Evolutionary conservation across 139 green algal genomes (phyloP).

Genomic region (Chlorella sorokiniana): DNA sequence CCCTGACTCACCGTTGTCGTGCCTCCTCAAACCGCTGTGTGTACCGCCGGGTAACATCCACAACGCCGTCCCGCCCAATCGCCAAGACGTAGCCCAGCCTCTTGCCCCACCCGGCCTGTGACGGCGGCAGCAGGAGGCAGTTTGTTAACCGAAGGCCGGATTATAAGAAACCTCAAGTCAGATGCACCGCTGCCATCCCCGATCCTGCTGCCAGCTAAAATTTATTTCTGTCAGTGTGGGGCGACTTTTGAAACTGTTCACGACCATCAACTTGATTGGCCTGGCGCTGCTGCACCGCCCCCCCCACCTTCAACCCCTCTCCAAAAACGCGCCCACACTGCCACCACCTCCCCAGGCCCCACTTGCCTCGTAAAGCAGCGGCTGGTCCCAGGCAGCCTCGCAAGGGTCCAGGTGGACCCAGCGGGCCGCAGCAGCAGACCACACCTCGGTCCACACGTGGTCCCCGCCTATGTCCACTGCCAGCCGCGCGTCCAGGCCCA

Average conservation of each 20-base stretch:
- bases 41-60: constrained; percentile 78
- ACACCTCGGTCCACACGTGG: constrained; percentile 46
- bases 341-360: not conserved
- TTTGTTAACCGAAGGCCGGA: not conserved
- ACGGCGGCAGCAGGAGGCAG: constrained; percentile 60
- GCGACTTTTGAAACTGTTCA: no score
- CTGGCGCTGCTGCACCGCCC: no score
- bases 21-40: constrained; percentile 43
- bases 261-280: no score
- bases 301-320: not conserved
- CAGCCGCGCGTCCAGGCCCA: not conserved
- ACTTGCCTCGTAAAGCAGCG: constrained; percentile 75
- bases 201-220: no score
- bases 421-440: constrained; percentile 34
- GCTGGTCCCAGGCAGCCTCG: constrained; percentile 69
- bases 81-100: constrained; percentile 75
- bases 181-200: no score
- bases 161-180: not conserved
- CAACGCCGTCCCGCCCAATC: constrained; percentile 49
- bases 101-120: constrained; percentile 83
- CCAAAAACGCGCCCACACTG: not conserved
- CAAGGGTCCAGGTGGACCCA: constrained; percentile 81
- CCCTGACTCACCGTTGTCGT: not conserved
- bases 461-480: not conserved
- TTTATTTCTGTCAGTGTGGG: no score